Base-by-base conservation (phyloP, 345 rosid species). In the thale cress (Arabidopsis thaliana) region DNA sequence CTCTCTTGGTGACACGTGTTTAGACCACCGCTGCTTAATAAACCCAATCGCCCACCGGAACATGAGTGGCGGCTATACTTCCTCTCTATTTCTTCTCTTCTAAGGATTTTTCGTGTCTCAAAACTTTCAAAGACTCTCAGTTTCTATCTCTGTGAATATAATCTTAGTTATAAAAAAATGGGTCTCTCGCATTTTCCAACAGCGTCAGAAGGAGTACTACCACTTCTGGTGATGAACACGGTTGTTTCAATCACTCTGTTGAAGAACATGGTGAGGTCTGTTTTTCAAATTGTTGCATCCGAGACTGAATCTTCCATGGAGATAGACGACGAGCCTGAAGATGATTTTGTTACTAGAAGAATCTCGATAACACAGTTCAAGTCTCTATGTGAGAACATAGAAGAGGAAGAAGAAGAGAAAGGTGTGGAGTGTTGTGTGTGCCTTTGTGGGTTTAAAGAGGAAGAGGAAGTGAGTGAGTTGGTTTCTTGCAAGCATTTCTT, bases 401-500 rank as follows among this genome's bases (percentile, higher is more conserved):
- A 1, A 23, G 63, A 41, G 30, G 63, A 64, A 28, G 57, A 25
- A 24, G 45, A 36, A 4, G 52, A 44, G 42, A 45, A 7, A 65
- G 72, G 56, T 8, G 78, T 51, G 67, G 89, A 85, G 56, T 93
- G 98, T 72, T 85, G 93, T 78, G 96, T 91, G 37, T 93, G 98
- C 72, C 77, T 93, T 8, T 81, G 84, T 77, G 81, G 88, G 82
- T 93, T 87, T 76, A 83, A 86, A 71, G 90, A 78, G 24, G 91
- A 89, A 44, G 96, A 91, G 52, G 91, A 93, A 83, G 93, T 89
- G 77, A 89, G 91, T 69, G 93, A 89, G 76, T 74, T 93, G 77
- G 77, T 78, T 41, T 80, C 85, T 57, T 93, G 98, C 87, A 87
- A 84, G 86, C 98, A 93, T 82, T 87, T 84, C 86, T 91, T 89